Base-by-base conservation (phyloP, 257 asterid genomes). In the Nicotiana tomentosiformis region DNA sequence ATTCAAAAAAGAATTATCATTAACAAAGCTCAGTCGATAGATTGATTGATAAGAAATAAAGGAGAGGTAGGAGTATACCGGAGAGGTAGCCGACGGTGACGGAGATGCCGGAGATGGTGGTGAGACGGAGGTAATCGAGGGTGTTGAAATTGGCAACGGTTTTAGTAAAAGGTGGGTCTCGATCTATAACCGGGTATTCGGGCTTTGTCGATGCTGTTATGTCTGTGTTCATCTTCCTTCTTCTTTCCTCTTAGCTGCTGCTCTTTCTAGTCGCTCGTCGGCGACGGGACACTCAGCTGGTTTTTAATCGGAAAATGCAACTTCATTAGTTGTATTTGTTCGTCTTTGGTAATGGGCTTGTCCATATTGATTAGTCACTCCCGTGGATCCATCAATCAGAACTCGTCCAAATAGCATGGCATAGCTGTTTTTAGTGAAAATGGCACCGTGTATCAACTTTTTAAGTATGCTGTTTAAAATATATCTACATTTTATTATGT, bases 71-170 rank as follows among this genome's bases (percentile, higher is more conserved):
- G 8, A 12, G 5, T 32, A 39, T 87, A 94, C 98, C 97, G 76
- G 99, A 94, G 69, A 95, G 98, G 85, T 95, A 95, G 20, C 99
- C 99, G 88, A 95, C 99, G 88, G 95, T 92, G 86, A 93, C 94
- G 84, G 97, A 93, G 39, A 94, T 89, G 58, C 98, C 99, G 81
- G 97, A 89, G 86, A 95, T 91, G 86, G 99, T 94, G 85, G 97
- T 83, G 87, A 95, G 88, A 35, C 97, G 97, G 87, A 93, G 90
- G 92, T 92, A 95, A 87, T 95, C 99, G 82, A 93, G 99, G 53
- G 93, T 77, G 85, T 83, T 95, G 94, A 95, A 95, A 83, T 95
- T 93, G 29, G 89, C 90, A 2, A 95, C 99, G 17, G 97, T 89
- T 91, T 93, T 95, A 1, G 97, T 91, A 83, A 95, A 95, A 0